Base-by-base conservation (phyloP, 257 asterid species). In the Primulina tabacum region DNA sequence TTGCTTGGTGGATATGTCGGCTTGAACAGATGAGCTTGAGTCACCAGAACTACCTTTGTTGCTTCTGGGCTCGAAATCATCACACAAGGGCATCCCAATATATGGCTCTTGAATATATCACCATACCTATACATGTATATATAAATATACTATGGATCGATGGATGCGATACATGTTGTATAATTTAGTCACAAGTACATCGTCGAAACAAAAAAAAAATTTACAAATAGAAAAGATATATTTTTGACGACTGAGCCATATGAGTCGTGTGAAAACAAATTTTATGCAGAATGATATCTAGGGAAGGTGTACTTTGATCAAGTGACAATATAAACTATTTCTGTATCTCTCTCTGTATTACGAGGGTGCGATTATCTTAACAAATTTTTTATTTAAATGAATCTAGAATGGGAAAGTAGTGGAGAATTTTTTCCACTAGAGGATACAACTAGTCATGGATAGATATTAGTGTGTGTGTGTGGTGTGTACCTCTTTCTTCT, bases 71-170 rank as follows among this genome's bases (percentile, higher is more conserved):
- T 82, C 1, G 92, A 73, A 3, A 89, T 82, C 95, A 89, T 85
- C 79, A 87, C 96, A 50, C 94, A 87, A 0, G 89, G 94, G 38
- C 96, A 89, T 4, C 95, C 96, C 32, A 89, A 60, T 75, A 89
- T 81, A 75, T 85, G 85, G 8, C 92, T 87, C 83, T 89, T 89
- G 85, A 82, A 87, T 64, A 89, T 76, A 26, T 77, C 80, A 2
- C 96, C 96, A 38, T 87, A 88, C 83, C 90, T 87, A 35, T 38
- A 6, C 8, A 5, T 10, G 59, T 14, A 17, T 53, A 17, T 14
- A 17, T 53, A 17, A 14, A 53, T 1, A 53, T 10, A 53, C 4
- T 28, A 28, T 28, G 30, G 30, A 28, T 28, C 30, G 30, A 28
- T 28, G 30, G 0, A 28, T 28, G 30, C 4, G 30, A 28, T 28